phyloP scores from a whole-genome alignment of 1,139 yeast genomes.

The Schizosaccharomyces versatilis region DNA sequence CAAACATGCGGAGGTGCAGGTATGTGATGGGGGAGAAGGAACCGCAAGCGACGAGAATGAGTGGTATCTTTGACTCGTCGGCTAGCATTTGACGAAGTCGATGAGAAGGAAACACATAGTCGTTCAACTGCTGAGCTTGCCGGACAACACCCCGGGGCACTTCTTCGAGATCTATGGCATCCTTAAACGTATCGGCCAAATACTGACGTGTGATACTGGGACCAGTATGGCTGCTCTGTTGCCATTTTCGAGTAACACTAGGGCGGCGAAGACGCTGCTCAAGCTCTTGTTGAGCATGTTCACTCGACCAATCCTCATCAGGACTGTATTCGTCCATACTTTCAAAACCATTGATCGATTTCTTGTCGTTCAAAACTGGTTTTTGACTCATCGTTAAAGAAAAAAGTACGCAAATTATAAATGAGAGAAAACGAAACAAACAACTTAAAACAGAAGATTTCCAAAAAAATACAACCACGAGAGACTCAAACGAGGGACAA shows the following conservation, averaged over 20 bases:
- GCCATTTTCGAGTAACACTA: not conserved
- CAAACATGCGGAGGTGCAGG: conserved; percentile 86
- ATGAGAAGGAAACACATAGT: conserved; percentile 68
- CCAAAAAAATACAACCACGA: too few species aligned
- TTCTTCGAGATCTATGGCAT: conserved; percentile 3
- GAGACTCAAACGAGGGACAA: too few species aligned
- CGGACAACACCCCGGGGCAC: conserved; percentile 3
- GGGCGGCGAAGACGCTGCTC: conserved; percentile 1
- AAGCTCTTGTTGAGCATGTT: not conserved
- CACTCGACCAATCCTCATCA: not conserved
- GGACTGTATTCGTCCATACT: not conserved
- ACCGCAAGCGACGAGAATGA: conserved; percentile 92
- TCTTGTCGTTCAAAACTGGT: too few species aligned
- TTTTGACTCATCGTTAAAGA: too few species aligned
- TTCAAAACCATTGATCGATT: not conserved
- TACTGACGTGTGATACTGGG: not conserved
- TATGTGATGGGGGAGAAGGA: conserved; percentile 91
- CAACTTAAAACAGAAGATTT: too few species aligned
- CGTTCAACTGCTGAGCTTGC: conserved; percentile 15
- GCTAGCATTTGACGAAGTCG: conserved; percentile 48
- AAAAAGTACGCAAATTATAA: too few species aligned
- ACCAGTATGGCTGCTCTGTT: not conserved
- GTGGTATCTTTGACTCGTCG: conserved; percentile 63
- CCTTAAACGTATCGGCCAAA: conserved; percentile 2
- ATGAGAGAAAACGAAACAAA: too few species aligned